Conservation (phyloP, 2,329 filamentous ascomycete genomes). For the Epicoccum sorghinum region DNA sequence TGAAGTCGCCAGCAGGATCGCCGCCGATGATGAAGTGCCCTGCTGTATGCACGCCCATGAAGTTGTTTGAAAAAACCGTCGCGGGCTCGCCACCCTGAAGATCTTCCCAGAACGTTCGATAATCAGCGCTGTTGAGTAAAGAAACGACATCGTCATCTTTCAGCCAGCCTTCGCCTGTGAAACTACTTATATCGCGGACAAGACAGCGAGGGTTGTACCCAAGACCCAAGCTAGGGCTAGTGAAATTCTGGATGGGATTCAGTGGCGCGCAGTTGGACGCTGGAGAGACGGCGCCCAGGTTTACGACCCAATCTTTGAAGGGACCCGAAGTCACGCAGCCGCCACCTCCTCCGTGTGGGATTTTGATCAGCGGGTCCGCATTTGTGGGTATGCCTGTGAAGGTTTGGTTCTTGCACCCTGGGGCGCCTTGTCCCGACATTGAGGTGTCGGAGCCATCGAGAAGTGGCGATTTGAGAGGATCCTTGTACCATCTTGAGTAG, state of each 20-base stretch:
- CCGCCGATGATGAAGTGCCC: conserved; percentile 56
- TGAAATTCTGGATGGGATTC: conserved; percentile 1
- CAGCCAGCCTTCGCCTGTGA: conserved; percentile 6
- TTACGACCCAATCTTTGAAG: conserved; percentile 50
- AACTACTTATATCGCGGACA: conserved; percentile 47
- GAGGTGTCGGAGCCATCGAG: conserved; percentile 63
- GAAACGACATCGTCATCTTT: conserved; percentile 21
- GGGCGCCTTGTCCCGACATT: conserved; percentile 55
- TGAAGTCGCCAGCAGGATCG: conserved; percentile 55
- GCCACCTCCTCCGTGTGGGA: conserved; percentile 59
- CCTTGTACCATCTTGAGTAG: conserved; percentile 59
- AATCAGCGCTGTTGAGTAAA: conserved; percentile 20
- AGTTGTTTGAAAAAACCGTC: conserved; percentile 12
- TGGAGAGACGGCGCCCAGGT: conserved; percentile 32
- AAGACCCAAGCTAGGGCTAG: conserved; percentile 28
- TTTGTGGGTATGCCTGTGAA: conserved; percentile 26
- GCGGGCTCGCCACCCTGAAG: conserved; percentile 44
- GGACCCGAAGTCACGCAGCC: conserved; percentile 61
- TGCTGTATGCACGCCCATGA: conserved; percentile 53
- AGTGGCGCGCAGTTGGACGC: neutral
- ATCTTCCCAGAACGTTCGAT: conserved; percentile 40
- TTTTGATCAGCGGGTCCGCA: conserved; percentile 33
- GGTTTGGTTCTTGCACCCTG: conserved; percentile 23
- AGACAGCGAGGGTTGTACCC: conserved; percentile 49
- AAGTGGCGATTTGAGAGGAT: conserved; percentile 57